Base-by-base conservation (phyloP, 108 stramenopile genomes). In the Aurantiochytrium sp. region DNA sequence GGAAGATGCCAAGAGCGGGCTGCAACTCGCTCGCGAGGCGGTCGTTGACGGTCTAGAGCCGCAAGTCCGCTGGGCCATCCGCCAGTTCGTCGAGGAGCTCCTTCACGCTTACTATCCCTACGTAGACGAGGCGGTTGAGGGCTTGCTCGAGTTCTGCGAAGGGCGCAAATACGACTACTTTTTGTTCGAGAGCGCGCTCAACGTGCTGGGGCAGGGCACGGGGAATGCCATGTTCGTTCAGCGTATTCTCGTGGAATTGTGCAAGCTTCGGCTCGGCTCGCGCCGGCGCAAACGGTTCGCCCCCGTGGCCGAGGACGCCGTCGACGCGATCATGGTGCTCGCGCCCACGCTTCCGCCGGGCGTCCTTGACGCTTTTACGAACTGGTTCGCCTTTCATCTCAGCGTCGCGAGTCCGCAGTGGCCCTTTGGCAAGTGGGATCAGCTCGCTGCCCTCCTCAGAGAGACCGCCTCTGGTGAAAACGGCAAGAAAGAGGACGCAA, bases 351-450 rank as follows among this genome's bases (percentile, higher is more conserved):
- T 81, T 12, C 17, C 39, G 1, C 6, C 73, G 45, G 24, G 24
- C n/a, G 12, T 12, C 8, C 24, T 48, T 6, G 73, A 81, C 45
- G 73, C 45, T 12, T 48, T 81, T 41, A 24, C 73, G 27, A 19
- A 37, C 10, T 81, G 73, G 73, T 81, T 81, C 39, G n/a, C 42
- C 39, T 3, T 81, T 41, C 39, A 41, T 1, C 45, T 81, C 27
- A 48, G 42, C 45, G 30, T 2, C 19, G 45, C 17, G 24, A 81
- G 73, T 17, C 73, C 73, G 2, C 73, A 81, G 24, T 81, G 73
- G 73, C 73, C 73, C 12, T 81, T n/a, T 17, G 73, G 42, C n/a
- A 81, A 81, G 45, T 81, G 73, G 73, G 45, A 48, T 0, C 73
- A 81, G 1, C 73, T 81, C 42, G 73, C 73, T 8, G 15, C 15